phyloP scores from a whole-genome alignment of 1,284 basidiomycete species.

The Ustilago sp. region DNA sequence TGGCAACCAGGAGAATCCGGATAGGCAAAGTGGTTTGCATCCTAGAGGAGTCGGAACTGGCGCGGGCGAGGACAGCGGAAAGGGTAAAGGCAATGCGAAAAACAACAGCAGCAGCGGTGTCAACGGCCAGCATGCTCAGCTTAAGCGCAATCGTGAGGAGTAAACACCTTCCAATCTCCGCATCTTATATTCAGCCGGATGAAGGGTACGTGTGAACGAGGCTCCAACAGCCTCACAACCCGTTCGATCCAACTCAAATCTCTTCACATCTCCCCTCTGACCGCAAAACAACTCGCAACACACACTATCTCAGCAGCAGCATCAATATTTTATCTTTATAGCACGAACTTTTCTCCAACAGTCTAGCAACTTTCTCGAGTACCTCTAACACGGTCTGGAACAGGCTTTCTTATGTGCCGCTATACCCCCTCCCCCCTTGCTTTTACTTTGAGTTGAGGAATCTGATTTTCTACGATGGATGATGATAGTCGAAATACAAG shows the following conservation, averaged over 20 bases:
- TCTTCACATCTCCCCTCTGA: not conserved
- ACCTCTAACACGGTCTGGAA: conserved; percentile 35
- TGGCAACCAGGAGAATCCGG: conserved; percentile 17
- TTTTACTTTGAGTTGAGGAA: no score
- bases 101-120: conserved; percentile 6
- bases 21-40: conserved; percentile 53
- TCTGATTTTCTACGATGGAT: no score
- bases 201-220: not conserved
- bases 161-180: conserved; percentile 6
- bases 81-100: conserved; percentile 11
- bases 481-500: no score
- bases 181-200: not conserved
- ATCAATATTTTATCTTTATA: conserved; percentile 1
- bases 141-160: conserved; percentile 56
- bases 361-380: not conserved
- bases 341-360: not conserved
- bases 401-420: conserved; percentile 1
- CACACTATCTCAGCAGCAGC: not conserved
- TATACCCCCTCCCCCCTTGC: conserved; percentile 14
- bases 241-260: conserved; percentile 29
- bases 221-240: conserved; percentile 35
- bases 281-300: not conserved
- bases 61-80: conserved; percentile 1
- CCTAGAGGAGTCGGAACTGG: conserved; percentile 58
- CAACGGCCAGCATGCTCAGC: conserved; percentile 22